A percentile compares a stretch with the other conserved stretches of the same genome.
These are phyloP conservation scores for Verticillium klebahnii DNA, from an alignment of 2,329 filamentous ascomycete genomes.

Conservation along the genomic window DNA sequence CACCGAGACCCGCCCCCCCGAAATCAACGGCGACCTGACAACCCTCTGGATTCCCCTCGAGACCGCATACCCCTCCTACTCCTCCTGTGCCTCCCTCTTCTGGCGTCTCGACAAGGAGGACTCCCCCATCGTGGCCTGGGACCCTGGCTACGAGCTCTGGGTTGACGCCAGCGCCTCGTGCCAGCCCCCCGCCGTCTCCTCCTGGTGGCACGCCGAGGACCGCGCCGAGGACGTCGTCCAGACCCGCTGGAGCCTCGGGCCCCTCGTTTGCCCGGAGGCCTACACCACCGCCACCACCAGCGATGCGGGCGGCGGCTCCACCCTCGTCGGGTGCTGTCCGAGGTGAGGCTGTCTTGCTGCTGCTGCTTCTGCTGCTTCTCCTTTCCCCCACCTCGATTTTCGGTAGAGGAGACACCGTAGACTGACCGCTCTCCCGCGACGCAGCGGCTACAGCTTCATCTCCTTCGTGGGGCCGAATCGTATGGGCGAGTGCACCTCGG, in stretches of 20 bases:
- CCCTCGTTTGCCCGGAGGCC: background rate
- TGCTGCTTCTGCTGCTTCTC: background rate
- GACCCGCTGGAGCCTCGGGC: background rate
- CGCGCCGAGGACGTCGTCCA: background rate
- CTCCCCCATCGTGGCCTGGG: background rate
- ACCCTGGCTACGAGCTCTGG: background rate
- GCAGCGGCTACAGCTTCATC: background rate
- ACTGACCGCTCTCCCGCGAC: background rate
- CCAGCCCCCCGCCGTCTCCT: background rate
- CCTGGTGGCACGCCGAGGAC: background rate
- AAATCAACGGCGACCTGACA: background rate
- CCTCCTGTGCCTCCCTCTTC: background rate
- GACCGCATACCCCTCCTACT: background rate
- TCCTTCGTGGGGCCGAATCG: background rate
- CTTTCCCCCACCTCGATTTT: too few species aligned
- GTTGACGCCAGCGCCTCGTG: background rate
- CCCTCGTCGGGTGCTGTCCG: background rate
- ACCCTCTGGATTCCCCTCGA: background rate
- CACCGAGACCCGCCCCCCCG: background rate
- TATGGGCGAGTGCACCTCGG: background rate
- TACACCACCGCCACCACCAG: background rate
- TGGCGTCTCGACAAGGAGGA: background rate
- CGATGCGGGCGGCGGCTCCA: background rate
- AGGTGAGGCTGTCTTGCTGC: background rate
- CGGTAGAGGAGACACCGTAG: background rate